Conservation (phyloP, 495 filamentous ascomycete genomes). For the Neurospora sp. region DNA sequence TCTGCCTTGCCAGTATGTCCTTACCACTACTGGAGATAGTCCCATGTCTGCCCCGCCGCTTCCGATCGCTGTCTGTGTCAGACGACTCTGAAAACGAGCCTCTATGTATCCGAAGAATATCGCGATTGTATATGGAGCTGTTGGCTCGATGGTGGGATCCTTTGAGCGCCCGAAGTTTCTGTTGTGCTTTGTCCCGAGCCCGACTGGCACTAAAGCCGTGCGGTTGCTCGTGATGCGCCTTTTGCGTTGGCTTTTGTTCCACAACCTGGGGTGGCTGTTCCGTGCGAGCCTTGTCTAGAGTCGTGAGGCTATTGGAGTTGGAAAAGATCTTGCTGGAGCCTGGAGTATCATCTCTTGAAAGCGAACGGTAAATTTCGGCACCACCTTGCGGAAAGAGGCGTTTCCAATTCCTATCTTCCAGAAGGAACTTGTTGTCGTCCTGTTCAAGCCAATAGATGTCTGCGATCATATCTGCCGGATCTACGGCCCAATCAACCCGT, state of each 20-base stretch:
- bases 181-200: slow-evolving; percentile 35
- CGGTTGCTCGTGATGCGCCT: slow-evolving; percentile 17
- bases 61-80: slow-evolving; percentile 35
- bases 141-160: slow-evolving; percentile 37
- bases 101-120: slow-evolving; percentile 28
- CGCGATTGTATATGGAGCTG: slow-evolving; percentile 28
- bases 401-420: slow-evolving; percentile 64
- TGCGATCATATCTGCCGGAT: slow-evolving; percentile 70
- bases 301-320: slow-evolving; percentile 1
- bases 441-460: slow-evolving; percentile 82
- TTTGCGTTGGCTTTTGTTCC: slow-evolving; percentile 4
- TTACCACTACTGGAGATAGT: slow-evolving; percentile 33
- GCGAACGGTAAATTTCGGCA: slow-evolving; percentile 12
- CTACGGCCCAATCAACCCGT: slow-evolving; percentile 69
- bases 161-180: slow-evolving; percentile 40
- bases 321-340: slow-evolving; percentile 16
- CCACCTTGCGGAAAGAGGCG: slow-evolving; percentile 49
- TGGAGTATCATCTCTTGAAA: slow-evolving; percentile 12
- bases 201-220: slow-evolving; percentile 11
- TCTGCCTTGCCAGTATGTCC: slow-evolving; percentile 55
- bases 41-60: slow-evolving; percentile 23
- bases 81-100: slow-evolving; percentile 37
- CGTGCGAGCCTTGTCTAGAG: slow-evolving; percentile 5
- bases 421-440: slow-evolving; percentile 58
- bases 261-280: slow-evolving; percentile 9